Percentiles rank a stretch among this genome's conserved stretches.
phyloP scores from a whole-genome alignment of 2,329 filamentous ascomycete genomes.

The Lachnum nothofagi region DNA sequence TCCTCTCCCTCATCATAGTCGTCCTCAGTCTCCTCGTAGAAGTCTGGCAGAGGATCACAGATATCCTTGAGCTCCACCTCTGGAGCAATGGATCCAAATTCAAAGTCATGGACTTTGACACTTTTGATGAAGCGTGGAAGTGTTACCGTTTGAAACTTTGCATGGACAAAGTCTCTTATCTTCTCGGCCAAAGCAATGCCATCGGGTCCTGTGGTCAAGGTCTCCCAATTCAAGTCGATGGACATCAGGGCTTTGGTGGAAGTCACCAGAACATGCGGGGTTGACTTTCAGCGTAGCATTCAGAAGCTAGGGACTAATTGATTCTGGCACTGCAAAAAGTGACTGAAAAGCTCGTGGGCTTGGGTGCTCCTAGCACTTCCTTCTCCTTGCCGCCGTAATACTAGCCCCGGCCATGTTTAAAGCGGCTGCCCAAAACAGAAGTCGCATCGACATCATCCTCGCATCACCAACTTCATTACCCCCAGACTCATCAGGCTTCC shows the following conservation, averaged over 20 bases:
- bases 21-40: slow-evolving; percentile 80
- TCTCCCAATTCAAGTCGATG: slow-evolving; percentile 95
- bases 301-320: too few relatives aligned
- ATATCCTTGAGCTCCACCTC: slow-evolving; percentile 93
- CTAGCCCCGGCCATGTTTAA: too few relatives aligned
- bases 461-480: background rate
- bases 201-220: slow-evolving; percentile 82
- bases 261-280: background rate
- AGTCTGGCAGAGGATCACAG: slow-evolving; percentile 89
- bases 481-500: too few relatives aligned
- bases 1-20: slow-evolving; percentile 52
- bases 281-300: background rate
- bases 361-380: too few relatives aligned
- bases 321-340: too few relatives aligned
- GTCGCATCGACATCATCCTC: background rate
- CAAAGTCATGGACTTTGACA: slow-evolving; percentile 88
- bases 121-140: slow-evolving; percentile 95
- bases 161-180: slow-evolving; percentile 90
- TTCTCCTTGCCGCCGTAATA: too few relatives aligned
- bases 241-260: slow-evolving; percentile 59
- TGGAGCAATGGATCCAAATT: slow-evolving; percentile 79
- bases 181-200: slow-evolving; percentile 76
- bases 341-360: too few relatives aligned
- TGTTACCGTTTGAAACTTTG: slow-evolving; percentile 87
- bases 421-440: too few relatives aligned